Conservation (phyloP, 2,329 filamentous ascomycete species). For the Colletotrichum chrysophilum region DNA sequence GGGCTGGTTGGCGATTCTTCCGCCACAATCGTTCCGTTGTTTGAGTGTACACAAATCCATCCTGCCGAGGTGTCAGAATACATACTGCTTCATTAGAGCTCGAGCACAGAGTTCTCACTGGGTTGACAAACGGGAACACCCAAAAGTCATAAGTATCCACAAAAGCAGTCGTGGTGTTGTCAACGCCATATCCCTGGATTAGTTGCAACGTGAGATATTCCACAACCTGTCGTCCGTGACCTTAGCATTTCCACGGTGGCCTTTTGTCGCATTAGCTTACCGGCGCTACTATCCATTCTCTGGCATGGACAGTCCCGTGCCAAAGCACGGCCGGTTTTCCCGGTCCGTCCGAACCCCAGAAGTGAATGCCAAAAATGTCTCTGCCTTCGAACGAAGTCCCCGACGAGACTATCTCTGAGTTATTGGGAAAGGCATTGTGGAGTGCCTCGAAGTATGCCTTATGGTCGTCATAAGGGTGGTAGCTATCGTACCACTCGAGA, state of each 20-base stretch:
- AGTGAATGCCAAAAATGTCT: slow-evolving; percentile 62
- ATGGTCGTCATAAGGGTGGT: slow-evolving; percentile 56
- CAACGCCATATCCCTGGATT: slow-evolving; percentile 43
- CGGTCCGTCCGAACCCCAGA: slow-evolving; percentile 48
- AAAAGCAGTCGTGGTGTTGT: slow-evolving; percentile 41
- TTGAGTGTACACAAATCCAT: slow-evolving; percentile 52
- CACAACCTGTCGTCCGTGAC: slow-evolving; percentile 21
- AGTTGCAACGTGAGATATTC: slow-evolving; percentile 55
- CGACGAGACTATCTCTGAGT: slow-evolving; percentile 50
- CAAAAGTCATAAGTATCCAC: slow-evolving; percentile 63
- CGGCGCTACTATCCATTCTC: slow-evolving; percentile 59
- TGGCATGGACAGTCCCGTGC: slow-evolving; percentile 57
- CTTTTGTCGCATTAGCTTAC: slow-evolving; percentile 40
- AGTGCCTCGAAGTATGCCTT: slow-evolving; percentile 48
- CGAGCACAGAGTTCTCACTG: slow-evolving; percentile 38
- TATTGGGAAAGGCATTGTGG: slow-evolving; percentile 43
- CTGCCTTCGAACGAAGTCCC: slow-evolving; percentile 50
- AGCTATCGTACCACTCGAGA: slow-evolving; percentile 53
- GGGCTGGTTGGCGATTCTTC: slow-evolving; percentile 52
- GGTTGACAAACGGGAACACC: slow-evolving; percentile 56
- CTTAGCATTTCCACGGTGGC: slow-evolving; percentile 33
- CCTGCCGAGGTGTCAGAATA: neutral
- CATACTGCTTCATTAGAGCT: neutral
- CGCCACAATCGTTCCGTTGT: slow-evolving; percentile 52
- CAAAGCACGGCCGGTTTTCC: slow-evolving; percentile 53